These are phyloP conservation scores for Scolecobasidium constrictum DNA, from an alignment of 2,329 filamentous ascomycete species.

Conservation along the genomic window DNA sequence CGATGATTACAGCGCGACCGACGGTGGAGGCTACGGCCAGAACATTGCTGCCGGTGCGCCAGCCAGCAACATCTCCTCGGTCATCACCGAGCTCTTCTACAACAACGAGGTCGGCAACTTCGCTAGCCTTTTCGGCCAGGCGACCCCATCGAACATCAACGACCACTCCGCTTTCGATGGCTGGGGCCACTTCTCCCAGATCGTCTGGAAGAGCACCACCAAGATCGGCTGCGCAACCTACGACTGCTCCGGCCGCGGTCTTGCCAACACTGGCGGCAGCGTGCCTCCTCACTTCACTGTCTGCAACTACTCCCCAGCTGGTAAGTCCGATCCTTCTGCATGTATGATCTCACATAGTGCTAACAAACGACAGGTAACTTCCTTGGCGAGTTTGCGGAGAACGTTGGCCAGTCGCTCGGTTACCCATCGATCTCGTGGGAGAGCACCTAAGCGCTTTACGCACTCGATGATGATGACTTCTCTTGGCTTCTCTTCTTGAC, in stretches of 20 bases:
- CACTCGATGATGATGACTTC: neutral
- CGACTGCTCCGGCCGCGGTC: constrained; percentile 41
- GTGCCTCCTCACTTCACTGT: constrained; percentile 60
- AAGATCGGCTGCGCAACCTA: constrained; percentile 52
- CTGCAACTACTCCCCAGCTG: constrained; percentile 73
- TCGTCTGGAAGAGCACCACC: constrained; percentile 57
- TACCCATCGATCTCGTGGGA: constrained; percentile 24
- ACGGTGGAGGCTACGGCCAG: constrained; percentile 67
- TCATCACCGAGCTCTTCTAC: constrained; percentile 81
- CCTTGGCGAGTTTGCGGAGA: constrained; percentile 39
- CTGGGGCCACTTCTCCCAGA: constrained; percentile 68
- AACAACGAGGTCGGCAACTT: constrained; percentile 60
- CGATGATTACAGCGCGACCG: constrained; percentile 33
- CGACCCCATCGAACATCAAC: constrained; percentile 47
- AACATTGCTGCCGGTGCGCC: constrained; percentile 69
- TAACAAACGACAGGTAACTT: constrained; percentile 50
- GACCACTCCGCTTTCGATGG: constrained; percentile 37
- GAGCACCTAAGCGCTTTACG: constrained; percentile 4
- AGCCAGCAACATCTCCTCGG: constrained; percentile 48
- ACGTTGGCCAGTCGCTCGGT: constrained; percentile 36
- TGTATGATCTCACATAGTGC: too few species aligned
- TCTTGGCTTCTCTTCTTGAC: neutral
- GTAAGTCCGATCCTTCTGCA: too few species aligned
- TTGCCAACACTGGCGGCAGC: constrained; percentile 30
- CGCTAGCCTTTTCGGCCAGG: constrained; percentile 45